Percentiles rank a stretch among this genome's conserved stretches.
Evolutionary conservation across 2,329 filamentous ascomycete species (phyloP).

Genomic region (Ophiostoma piceae): DNA sequence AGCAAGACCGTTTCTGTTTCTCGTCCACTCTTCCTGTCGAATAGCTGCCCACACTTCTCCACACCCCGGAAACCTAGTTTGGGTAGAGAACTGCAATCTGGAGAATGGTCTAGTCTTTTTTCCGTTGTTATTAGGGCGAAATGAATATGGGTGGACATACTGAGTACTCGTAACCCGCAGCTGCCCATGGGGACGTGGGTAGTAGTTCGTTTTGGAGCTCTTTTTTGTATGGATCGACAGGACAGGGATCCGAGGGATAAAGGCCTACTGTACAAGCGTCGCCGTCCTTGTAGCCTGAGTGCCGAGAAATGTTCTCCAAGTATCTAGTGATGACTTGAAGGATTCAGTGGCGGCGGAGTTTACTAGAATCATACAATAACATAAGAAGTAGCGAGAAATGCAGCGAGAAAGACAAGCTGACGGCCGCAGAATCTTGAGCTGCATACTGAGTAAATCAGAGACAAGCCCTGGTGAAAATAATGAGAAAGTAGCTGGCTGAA

Average conservation of each 20-base stretch:
- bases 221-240: not conserved
- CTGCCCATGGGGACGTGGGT: no score
- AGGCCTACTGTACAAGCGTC: not conserved
- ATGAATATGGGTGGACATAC: no score
- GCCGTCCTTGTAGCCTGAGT: not conserved
- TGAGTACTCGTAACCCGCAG: no score
- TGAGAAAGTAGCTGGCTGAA: not conserved
- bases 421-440: not conserved
- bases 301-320: not conserved
- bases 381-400: not conserved
- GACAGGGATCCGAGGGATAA: not conserved
- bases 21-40: not conserved
- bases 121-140: not conserved
- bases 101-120: not conserved
- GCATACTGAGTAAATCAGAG: not conserved
- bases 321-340: not conserved
- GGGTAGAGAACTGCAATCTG: not conserved
- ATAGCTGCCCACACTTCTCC: not conserved
- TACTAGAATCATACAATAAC: not conserved
- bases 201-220: not conserved
- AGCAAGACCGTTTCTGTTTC: not conserved
- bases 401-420: not conserved
- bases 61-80: conserved; percentile 2
- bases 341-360: not conserved
- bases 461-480: not conserved